Conservation (phyloP, 768 basidiomycete genomes). For the Tricholoma sp. region DNA sequence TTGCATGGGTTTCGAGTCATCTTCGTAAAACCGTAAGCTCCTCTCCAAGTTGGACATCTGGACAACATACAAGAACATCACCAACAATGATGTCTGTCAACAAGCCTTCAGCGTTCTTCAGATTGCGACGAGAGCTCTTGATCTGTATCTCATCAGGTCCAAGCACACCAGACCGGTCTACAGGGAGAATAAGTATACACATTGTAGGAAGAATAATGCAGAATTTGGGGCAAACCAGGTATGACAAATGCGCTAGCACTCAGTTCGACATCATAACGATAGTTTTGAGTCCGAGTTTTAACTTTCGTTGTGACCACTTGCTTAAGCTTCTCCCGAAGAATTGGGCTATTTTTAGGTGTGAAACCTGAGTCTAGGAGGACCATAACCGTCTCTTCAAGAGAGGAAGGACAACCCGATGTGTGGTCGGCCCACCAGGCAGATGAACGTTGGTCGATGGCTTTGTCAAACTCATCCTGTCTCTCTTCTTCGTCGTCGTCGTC, state of each 20-base stretch:
- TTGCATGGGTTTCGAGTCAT: constrained; percentile 68
- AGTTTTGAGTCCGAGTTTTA: constrained; percentile 35
- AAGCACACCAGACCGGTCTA: constrained; percentile 51
- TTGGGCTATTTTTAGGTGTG: constrained; percentile 38
- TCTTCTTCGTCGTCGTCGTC: constrained; percentile 35
- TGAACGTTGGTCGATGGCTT: constrained; percentile 33
- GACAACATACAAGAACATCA: constrained; percentile 43
- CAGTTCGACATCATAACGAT: constrained; percentile 48
- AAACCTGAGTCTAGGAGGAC: constrained; percentile 57
- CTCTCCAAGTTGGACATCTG: not conserved
- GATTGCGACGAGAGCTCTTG: constrained; percentile 39
- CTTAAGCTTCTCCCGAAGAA: constrained; percentile 51
- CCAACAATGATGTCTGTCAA: constrained; percentile 48
- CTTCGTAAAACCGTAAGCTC: constrained; percentile 20
- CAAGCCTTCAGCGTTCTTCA: constrained; percentile 36
- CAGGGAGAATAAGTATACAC: not conserved
- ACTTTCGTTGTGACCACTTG: constrained; percentile 42
- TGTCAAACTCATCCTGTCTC: constrained; percentile 26
- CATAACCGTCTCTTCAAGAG: constrained; percentile 60
- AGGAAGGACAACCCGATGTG: constrained; percentile 56
- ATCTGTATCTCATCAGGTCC: constrained; percentile 54
- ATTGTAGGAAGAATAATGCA: not conserved
- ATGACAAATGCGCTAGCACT: constrained; percentile 60
- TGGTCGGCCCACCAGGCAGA: constrained; percentile 69
- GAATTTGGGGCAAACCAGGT: constrained; percentile 43